Evolutionary conservation across 805 yeast genomes (phyloP).

Genomic region (Candida fluviatilis): DNA sequence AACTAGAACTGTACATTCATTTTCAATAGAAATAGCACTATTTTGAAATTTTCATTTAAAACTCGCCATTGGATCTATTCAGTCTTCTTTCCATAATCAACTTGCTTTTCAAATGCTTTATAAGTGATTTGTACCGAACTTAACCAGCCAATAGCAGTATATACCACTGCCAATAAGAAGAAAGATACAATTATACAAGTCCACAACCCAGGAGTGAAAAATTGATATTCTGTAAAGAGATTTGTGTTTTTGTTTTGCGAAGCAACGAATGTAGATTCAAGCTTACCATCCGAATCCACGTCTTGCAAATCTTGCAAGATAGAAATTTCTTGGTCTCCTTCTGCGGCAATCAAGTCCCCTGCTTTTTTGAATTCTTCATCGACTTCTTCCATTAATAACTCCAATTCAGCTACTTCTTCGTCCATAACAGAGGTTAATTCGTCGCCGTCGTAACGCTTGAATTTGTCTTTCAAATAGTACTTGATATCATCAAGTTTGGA

Average conservation of each 20-base stretch:
- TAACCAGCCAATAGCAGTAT: slow-evolving; percentile 69
- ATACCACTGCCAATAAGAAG: slow-evolving; percentile 53
- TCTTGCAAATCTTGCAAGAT: slow-evolving; percentile 13
- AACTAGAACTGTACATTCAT: too few relatives aligned
- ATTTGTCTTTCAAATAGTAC: neutral
- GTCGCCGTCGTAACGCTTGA: slow-evolving; percentile 2
- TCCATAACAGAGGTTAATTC: slow-evolving; percentile 3
- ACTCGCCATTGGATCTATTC: too few relatives aligned
- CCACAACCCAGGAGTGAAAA: slow-evolving; percentile 78
- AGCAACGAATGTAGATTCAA: slow-evolving; percentile 10
- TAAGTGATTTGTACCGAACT: slow-evolving; percentile 70
- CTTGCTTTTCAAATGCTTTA: slow-evolving; percentile 73
- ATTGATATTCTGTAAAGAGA: slow-evolving; percentile 61
- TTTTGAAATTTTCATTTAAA: too few relatives aligned
- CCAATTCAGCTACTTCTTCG: slow-evolving; percentile 9
- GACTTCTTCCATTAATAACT: slow-evolving; percentile 21
- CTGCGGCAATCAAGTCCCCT: slow-evolving; percentile 26
- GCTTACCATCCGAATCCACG: slow-evolving; percentile 3
- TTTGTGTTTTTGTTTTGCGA: slow-evolving; percentile 18
- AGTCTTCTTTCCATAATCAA: slow-evolving; percentile 47
- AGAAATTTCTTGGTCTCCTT: slow-evolving; percentile 21
- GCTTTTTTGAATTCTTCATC: slow-evolving; percentile 31
- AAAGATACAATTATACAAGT: slow-evolving; percentile 67
- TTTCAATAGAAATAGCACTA: too few relatives aligned
- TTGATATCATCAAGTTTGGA: slow-evolving; percentile 14